Percentiles rank a stretch among this genome's conserved stretches.
phyloP scores from a whole-genome alignment of 495 filamentous ascomycete species.

The Rhypophila decipiens region DNA sequence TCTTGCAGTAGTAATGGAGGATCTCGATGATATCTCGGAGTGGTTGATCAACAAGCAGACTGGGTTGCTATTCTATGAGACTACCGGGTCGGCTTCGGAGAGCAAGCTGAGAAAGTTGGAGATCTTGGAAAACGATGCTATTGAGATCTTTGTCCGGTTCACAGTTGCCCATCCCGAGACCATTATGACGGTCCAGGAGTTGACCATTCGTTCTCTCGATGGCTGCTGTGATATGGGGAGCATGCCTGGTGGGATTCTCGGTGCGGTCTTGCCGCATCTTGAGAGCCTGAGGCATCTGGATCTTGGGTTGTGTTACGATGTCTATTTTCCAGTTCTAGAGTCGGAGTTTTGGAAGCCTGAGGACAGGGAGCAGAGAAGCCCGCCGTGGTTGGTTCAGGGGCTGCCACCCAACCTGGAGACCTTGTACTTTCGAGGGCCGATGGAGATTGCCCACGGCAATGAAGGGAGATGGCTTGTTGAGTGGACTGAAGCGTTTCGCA shows the following conservation, averaged over 20 bases:
- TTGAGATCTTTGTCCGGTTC: neutral
- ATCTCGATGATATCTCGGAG: no score
- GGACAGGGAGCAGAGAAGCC: neutral
- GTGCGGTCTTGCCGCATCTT: neutral
- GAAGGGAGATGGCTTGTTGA: accelerated
- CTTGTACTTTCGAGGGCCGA: neutral
- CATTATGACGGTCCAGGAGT: neutral
- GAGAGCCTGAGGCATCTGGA: neutral
- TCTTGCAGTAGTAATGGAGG: neutral
- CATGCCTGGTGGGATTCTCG: neutral
- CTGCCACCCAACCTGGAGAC: neutral
- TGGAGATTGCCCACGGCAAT: neutral
- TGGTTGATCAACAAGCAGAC: neutral
- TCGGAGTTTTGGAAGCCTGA: neutral
- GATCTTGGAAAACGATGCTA: slow-evolving; percentile 3
- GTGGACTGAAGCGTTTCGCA: neutral
- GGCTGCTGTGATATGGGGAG: neutral
- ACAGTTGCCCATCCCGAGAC: neutral
- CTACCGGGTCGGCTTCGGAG: no score
- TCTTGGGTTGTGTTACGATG: neutral
- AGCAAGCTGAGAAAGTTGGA: neutral
- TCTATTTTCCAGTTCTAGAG: neutral
- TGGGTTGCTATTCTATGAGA: neutral
- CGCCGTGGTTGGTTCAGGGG: neutral
- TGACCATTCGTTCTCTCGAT: neutral